A percentile compares a stretch with the other conserved stretches of the same genome.
Conservation (phyloP, 2,329 filamentous ascomycete genomes). For the Penicillium freii region DNA sequence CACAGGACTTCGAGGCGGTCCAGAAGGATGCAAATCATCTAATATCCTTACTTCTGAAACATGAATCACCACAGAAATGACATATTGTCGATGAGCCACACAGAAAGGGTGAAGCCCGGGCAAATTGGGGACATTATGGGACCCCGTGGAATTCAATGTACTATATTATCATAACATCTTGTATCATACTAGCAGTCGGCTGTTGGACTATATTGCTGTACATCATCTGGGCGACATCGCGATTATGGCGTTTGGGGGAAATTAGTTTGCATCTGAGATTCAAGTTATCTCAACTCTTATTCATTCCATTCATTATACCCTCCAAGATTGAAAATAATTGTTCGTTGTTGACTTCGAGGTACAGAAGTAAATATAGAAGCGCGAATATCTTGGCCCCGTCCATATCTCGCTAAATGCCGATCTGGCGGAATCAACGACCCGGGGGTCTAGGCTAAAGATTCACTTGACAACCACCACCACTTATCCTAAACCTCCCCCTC, state of each 20-base stretch:
- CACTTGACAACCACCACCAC: conserved; percentile 18
- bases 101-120: background rate
- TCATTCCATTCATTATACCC: background rate
- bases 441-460: conserved; percentile 11
- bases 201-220: background rate
- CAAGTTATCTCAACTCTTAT: background rate
- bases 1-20: conserved; percentile 23
- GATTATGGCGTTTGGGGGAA: background rate
- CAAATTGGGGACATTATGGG: background rate
- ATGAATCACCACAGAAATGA: conserved; percentile 4
- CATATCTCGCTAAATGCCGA: conserved; percentile 33
- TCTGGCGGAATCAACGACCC: conserved; percentile 28
- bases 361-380: conserved; percentile 20
- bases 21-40: conserved; percentile 21
- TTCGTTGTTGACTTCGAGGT: conserved; percentile 1
- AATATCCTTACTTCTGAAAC: conserved; percentile 8
- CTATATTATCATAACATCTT: conserved; percentile 3
- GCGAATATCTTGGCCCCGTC: conserved; percentile 19
- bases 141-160: background rate
- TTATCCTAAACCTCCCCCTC: background rate
- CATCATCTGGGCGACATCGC: background rate
- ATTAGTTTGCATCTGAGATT: conserved; percentile 2
- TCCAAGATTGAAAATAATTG: background rate
- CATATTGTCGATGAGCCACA: background rate
- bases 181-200: conserved; percentile 10